phyloP scores from a whole-genome alignment of 371 early-diverging fungal species.

The Mortierella sp. region DNA sequence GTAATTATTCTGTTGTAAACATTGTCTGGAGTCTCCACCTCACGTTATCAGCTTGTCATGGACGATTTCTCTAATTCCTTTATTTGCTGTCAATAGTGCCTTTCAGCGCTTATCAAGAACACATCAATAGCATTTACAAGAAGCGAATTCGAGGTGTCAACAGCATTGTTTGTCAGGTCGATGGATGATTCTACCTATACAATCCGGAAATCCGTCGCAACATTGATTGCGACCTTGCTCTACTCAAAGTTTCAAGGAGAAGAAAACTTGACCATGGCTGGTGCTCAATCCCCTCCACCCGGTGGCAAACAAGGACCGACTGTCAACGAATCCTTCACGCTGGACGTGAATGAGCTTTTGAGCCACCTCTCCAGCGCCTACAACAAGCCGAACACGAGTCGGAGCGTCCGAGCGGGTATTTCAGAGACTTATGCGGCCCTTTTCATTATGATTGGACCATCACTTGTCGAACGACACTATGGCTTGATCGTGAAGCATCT shows the following conservation, averaged over 20 bases:
- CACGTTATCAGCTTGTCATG: background rate
- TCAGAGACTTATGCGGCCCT: constrained; percentile 84
- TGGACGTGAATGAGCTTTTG: constrained; percentile 79
- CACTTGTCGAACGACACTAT: constrained; percentile 82
- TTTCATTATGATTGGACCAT: constrained; percentile 76
- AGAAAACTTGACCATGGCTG: constrained; percentile 49
- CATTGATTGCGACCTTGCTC: constrained; percentile 70
- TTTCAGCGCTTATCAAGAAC: constrained; percentile 33
- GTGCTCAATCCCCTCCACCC: constrained; percentile 36
- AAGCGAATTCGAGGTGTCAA: constrained; percentile 72
- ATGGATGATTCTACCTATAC: constrained; percentile 75
- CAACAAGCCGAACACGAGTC: constrained; percentile 65
- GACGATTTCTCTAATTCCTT: background rate
- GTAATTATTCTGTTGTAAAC: constrained; percentile 53
- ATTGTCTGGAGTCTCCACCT: background rate
- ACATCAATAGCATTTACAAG: constrained; percentile 54
- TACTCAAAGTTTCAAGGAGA: constrained; percentile 49
- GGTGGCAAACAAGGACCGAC: constrained; percentile 40
- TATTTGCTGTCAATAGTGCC: constrained; percentile 12
- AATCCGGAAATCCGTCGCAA: constrained; percentile 73
- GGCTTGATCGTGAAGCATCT: constrained; percentile 74
- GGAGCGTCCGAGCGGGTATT: constrained; percentile 83
- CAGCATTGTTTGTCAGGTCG: constrained; percentile 68
- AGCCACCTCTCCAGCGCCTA: constrained; percentile 69
- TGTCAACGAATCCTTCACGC: constrained; percentile 59